These are phyloP conservation scores for Mimosa bimucronata DNA, from an alignment of 306 rosid species.

Conservation along the genomic window DNA sequence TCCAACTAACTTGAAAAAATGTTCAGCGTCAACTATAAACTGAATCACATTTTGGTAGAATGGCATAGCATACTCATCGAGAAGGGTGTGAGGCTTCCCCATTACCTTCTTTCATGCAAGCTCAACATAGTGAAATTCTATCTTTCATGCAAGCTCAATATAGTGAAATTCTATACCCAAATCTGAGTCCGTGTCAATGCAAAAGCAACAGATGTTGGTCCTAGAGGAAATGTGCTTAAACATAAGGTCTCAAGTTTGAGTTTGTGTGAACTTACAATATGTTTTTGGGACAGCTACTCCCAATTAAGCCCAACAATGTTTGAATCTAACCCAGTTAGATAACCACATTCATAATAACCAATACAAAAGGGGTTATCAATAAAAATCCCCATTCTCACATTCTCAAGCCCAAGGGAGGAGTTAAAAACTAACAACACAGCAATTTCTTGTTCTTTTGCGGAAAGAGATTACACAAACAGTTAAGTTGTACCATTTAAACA, in stretches of 20 bases:
- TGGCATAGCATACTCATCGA: background rate
- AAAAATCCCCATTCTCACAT: background rate
- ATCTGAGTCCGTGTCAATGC: background rate
- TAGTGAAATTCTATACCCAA: background rate
- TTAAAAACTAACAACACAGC: background rate
- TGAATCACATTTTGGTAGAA: background rate
- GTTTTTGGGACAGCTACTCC: no score
- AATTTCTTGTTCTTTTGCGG: background rate
- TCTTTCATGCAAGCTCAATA: background rate
- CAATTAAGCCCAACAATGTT: no score
- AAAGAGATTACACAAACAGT: background rate
- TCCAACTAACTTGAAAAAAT: background rate
- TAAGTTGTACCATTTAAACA: slow-evolving; percentile 1
- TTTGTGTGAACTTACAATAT: no score
- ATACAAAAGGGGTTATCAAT: background rate
- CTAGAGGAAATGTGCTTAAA: no score
- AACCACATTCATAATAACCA: background rate
- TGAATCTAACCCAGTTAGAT: no score
- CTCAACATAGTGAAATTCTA: background rate
- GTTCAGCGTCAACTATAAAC: background rate
- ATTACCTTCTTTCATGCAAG: background rate
- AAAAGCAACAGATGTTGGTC: background rate
- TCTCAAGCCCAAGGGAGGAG: background rate
- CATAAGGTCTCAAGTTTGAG: no score
- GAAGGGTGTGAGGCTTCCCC: background rate